phyloP scores from a whole-genome alignment of 108 stramenopile genomes.

The Pseudonitzschia pungens region DNA sequence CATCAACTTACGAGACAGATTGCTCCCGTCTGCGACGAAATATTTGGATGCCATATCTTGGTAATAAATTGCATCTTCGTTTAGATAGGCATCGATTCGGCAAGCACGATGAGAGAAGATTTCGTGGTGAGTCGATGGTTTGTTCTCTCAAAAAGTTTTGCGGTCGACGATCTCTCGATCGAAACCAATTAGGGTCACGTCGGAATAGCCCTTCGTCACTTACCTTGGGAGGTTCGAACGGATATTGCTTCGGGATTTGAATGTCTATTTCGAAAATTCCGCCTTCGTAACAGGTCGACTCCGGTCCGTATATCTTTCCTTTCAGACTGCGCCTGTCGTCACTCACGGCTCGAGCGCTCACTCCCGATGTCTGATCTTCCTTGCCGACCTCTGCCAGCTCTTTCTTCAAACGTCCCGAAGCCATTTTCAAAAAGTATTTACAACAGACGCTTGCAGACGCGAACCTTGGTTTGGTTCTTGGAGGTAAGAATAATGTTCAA shows the following conservation, averaged over 20 bases:
- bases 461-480: too few relatives aligned
- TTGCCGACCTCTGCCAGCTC: slow-evolving; percentile 60
- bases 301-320: slow-evolving; percentile 71
- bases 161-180: background rate
- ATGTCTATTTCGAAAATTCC: slow-evolving; percentile 83
- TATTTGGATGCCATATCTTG: slow-evolving; percentile 98
- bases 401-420: slow-evolving; percentile 46
- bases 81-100: background rate
- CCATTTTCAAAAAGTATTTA: background rate
- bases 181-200: background rate
- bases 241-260: slow-evolving; percentile 81
- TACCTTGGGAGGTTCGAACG: slow-evolving; percentile 89
- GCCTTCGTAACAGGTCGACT: slow-evolving; percentile 78
- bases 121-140: background rate
- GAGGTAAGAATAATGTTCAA: too few relatives aligned
- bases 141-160: background rate
- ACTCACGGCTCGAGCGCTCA: slow-evolving; percentile 46
- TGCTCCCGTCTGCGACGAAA: slow-evolving; percentile 93
- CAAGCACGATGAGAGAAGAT: background rate
- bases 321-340: slow-evolving; percentile 51
- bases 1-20: slow-evolving; percentile 87
- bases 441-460: background rate
- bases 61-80: slow-evolving; percentile 84
- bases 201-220: background rate
- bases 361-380: slow-evolving; percentile 61